A percentile compares a stretch with the other conserved stretches of the same genome.
These are phyloP conservation scores for Epichloe hybrida DNA, from an alignment of 2,329 filamentous ascomycete species.

Conservation along the genomic window DNA sequence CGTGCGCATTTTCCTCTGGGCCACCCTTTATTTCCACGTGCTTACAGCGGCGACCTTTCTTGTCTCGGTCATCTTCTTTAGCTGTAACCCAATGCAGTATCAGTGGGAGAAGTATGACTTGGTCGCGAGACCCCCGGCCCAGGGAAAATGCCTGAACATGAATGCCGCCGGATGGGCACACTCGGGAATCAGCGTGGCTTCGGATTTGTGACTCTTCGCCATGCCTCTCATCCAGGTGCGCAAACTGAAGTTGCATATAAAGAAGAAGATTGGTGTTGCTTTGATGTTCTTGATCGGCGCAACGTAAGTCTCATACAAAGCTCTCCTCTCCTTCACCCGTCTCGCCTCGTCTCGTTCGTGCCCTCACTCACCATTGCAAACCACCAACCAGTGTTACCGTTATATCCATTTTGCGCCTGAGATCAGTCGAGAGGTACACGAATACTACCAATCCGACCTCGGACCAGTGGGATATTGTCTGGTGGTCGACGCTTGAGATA, in stretches of 20 bases:
- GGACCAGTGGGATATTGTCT: constrained; percentile 1
- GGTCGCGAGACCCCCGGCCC: neutral
- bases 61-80: constrained; percentile 17
- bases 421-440: neutral
- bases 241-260: neutral
- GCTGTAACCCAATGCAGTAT: constrained; percentile 25
- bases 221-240: constrained; percentile 2
- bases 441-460: constrained; percentile 2
- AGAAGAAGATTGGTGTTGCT: constrained; percentile 4
- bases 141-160: neutral
- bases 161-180: neutral
- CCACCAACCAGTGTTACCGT: neutral
- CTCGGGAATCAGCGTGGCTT: neutral
- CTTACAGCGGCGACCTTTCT: constrained; percentile 18
- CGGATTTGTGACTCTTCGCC: constrained; percentile 3
- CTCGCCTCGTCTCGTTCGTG: neutral
- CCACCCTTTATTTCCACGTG: constrained; percentile 18
- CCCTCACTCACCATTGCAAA: neutral
- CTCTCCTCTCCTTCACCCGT: neutral
- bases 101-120: constrained; percentile 23
- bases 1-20: constrained; percentile 20
- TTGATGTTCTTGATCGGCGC: constrained; percentile 3
- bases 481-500: constrained; percentile 4
- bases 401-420: constrained; percentile 3
- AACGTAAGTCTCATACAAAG: neutral